Base-by-base conservation (phyloP, 371 early-diverging fungal genomes). In the Rhizopus arrhizus region DNA sequence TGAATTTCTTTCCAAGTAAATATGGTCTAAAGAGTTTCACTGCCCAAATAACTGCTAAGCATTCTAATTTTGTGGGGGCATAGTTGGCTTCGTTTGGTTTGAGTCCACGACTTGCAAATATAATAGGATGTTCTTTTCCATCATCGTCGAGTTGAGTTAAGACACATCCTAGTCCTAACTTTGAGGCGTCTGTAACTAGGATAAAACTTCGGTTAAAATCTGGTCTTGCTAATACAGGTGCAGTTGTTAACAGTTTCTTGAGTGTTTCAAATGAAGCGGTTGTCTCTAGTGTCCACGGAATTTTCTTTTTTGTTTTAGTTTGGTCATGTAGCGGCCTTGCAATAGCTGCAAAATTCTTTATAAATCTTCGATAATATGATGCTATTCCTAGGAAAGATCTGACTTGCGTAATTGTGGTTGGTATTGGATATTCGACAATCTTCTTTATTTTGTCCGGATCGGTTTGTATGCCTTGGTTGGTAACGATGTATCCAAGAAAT, bases 391-490 rank as follows among this genome's bases (percentile, higher is more conserved):
- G 35, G 29, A 78, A 78, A 1, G 47, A 40, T 35, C 65, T 72
- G 0, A 81, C 55, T n/a, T 76, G 86, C 52, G 88, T 89, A 42
- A 58, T 56, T 15, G 49, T 64, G 13, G 13, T 59, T 2, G 84
- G 84, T 4, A 2, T 7, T 0, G 66, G 70, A 70, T 65, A 70
- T 12, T 66, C 47, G 4, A 22, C 10, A 7, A 84, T 52, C 2
- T 66, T 61, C n/a, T 61, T 34, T 0, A 77, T 60, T 45, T 73
- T 68, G n/a, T 35, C 54, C 9, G 70, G 65, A 42, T 69, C 71
- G 3, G 60, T 47, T 0, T 46, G 1, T 9, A 81, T 38, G 2
- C 77, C 80, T 0, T 62, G 33, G 12, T 15, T 42, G 42, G 58
- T 56, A 10, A 82, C 43, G 5, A 70, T 38, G 54, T 68, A 66